phyloP scores from a whole-genome alignment of 192 early-diverging fungal genomes.

The Coemansia asiatica region DNA sequence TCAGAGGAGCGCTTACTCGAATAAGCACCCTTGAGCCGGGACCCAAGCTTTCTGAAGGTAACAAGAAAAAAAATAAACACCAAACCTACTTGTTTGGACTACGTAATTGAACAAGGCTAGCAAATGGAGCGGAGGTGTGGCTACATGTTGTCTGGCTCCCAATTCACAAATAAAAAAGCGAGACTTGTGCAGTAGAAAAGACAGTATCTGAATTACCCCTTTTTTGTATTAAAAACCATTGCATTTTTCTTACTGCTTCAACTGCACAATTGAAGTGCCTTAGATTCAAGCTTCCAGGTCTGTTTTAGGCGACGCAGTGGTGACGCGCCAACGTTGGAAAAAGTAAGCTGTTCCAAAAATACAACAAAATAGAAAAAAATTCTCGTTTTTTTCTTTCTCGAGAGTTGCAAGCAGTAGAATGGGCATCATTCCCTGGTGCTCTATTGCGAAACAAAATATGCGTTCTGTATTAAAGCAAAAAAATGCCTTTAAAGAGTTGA shows the following conservation, averaged over 20 bases:
- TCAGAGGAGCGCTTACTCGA: slow-evolving; percentile 40
- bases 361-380: neutral
- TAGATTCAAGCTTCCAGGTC: slow-evolving; percentile 37
- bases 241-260: slow-evolving; percentile 1
- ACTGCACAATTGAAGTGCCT: neutral
- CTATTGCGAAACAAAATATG: neutral
- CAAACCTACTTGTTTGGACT: neutral
- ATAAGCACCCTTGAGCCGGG: slow-evolving; percentile 31
- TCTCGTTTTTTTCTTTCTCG: neutral
- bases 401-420: neutral
- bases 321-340: slow-evolving; percentile 30
- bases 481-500: too few species aligned
- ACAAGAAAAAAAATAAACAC: too few species aligned
- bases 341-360: slow-evolving; percentile 21
- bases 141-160: too few species aligned
- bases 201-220: neutral
- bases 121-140: neutral
- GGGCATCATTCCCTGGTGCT: neutral
- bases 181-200: neutral
- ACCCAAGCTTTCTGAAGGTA: slow-evolving; percentile 21
- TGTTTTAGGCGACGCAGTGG: slow-evolving; percentile 29
- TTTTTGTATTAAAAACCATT: neutral
- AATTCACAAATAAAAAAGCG: too few species aligned
- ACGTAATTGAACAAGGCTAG: neutral
- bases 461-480: neutral